phyloP scores from a whole-genome alignment of 805 yeast species.

The Candida ponderosae region DNA sequence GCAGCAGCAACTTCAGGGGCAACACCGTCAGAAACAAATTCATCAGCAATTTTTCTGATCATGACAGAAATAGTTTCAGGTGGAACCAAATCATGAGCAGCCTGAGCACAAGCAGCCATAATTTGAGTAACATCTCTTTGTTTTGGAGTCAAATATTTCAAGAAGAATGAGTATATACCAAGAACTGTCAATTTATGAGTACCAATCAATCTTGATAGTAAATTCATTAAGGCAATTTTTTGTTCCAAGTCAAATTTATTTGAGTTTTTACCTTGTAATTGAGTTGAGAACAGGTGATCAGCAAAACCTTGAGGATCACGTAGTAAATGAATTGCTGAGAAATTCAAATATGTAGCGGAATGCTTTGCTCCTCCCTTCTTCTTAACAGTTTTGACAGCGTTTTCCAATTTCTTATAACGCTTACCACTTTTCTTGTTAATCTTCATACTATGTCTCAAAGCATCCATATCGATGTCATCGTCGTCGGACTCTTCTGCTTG shows the following conservation, averaged over 20 bases:
- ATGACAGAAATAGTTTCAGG: constrained; percentile 82
- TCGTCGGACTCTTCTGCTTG: constrained; percentile 60
- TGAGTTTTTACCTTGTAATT: constrained; percentile 60
- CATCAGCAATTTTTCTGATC: constrained; percentile 91
- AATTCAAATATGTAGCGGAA: constrained; percentile 69
- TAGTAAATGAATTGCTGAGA: constrained; percentile 87
- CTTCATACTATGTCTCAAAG: constrained; percentile 72
- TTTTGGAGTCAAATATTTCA: constrained; percentile 89
- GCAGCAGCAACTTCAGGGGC: constrained; percentile 98
- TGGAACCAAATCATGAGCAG: constrained; percentile 94
- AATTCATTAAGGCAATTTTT: constrained; percentile 79
- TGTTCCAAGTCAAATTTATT: constrained; percentile 80
- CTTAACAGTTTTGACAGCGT: constrained; percentile 61
- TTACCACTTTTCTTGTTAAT: constrained; percentile 78
- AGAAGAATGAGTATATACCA: constrained; percentile 82
- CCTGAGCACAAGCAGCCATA: constrained; percentile 96
- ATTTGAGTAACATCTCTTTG: constrained; percentile 92
- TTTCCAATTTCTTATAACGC: constrained; percentile 72
- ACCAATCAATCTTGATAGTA: constrained; percentile 85
- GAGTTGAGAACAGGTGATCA: constrained; percentile 67
- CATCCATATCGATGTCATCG: constrained; percentile 66
- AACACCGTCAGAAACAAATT: constrained; percentile 97
- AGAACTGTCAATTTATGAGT: constrained; percentile 87
- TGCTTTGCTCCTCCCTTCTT: constrained; percentile 53
- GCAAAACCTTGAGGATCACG: constrained; percentile 99